Conservation (phyloP, 352 stramenopile species). For the Albugo candida region DNA sequence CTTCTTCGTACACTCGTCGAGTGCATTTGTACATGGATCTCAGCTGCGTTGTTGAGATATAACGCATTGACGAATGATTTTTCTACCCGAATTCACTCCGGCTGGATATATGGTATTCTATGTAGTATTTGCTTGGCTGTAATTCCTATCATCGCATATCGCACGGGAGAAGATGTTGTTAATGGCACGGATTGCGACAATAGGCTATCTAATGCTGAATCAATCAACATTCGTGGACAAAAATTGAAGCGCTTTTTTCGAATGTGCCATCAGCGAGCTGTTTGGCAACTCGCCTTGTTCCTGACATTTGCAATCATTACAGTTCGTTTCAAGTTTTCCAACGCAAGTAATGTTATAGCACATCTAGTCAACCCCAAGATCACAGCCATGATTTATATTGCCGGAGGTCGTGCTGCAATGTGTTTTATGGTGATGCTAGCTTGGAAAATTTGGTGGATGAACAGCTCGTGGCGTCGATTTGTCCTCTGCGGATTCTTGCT, state of each 20-base stretch:
- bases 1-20: constrained; percentile 19
- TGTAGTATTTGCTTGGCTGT: too few relatives aligned
- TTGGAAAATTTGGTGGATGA: constrained; percentile 27
- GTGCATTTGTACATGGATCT: constrained; percentile 22
- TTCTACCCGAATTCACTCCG: constrained; percentile 7
- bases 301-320: constrained; percentile 29
- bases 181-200: too few relatives aligned
- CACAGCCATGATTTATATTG: constrained; percentile 22
- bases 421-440: constrained; percentile 20
- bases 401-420: constrained; percentile 25
- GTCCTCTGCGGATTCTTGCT: constrained; percentile 12
- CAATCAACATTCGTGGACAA: too few relatives aligned
- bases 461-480: constrained; percentile 22
- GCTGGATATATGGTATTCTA: constrained; percentile 5
- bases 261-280: constrained; percentile 48
- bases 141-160: too few relatives aligned
- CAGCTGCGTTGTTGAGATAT: constrained; percentile 3
- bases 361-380: constrained; percentile 18
- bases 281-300: constrained; percentile 66
- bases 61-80: constrained; percentile 8
- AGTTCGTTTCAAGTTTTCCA: constrained; percentile 33
- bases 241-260: constrained; percentile 17
- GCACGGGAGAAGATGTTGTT: too few relatives aligned
- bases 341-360: too few relatives aligned
- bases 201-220: too few relatives aligned